Evolutionary conservation across 345 rosid species (phyloP), one percentile per base, ranked within the genome.

Genomic region (Lepidium sativum): DNA sequence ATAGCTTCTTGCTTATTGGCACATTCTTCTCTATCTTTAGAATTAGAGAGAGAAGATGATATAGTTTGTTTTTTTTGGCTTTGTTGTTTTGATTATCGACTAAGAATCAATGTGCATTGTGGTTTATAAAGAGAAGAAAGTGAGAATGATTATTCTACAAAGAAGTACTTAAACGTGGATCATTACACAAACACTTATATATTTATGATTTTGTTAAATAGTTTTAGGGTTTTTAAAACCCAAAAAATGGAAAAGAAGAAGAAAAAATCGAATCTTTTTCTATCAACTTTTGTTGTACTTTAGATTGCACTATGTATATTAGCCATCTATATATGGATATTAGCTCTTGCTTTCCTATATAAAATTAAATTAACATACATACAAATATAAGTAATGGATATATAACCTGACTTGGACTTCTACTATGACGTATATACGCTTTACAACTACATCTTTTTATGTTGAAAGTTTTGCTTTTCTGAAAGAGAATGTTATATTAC

Each of bases 1-100:
- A 80, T 66, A 83, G 45, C 66, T 74, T 86, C 75, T 87, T 87
- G 67, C 84, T 74, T 15, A 81, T 59, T 42, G 78, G 49, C 27
- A 82, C 83, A 67, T 80, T 80, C 42, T 78, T 82, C 58, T 73
- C 80, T 78, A 69, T 75, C 59, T 62, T 61, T 35, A 9, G 48
- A 39, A 54, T 17, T 68, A 68, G 72, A 53, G 57, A 43, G 61
- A 60, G n/a, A n/a, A n/a, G n/a, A 54, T 49, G 43, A 41, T n/a
- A n/a, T 20, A 1, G 2, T 20, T 20, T 1, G 47, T 15, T 31
- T 69, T n/a, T n/a, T 31, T 18, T 29, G 6, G 45, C 58, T 53
- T 44, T 60, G 72, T 4, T 52, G 37, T 67, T 27, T 72, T 72
- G 60, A 72, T 72, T 72, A 72, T 71, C 76, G 48, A 56, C 54